Evolutionary conservation across 768 basidiomycete species (phyloP).

Genomic region (Pleurotus platypus): DNA sequence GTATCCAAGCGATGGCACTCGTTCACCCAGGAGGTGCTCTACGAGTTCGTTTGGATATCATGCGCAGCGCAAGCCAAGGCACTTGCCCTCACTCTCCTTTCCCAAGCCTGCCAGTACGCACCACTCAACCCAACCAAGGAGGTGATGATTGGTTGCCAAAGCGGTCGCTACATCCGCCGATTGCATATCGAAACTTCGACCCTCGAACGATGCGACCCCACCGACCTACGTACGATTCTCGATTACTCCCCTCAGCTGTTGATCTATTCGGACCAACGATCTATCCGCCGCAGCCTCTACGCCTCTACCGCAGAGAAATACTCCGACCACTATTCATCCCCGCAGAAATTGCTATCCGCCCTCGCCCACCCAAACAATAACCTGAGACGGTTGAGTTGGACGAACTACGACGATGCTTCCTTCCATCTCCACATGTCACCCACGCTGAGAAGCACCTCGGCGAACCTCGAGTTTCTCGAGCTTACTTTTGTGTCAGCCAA

Average conservation of each 20-base stretch:
- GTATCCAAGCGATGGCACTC: slow-evolving; percentile 57
- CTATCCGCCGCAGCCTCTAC: slow-evolving; percentile 53
- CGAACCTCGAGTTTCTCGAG: slow-evolving; percentile 63
- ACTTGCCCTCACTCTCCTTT: slow-evolving; percentile 27
- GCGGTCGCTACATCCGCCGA: slow-evolving; percentile 53
- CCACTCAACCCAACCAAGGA: slow-evolving; percentile 7
- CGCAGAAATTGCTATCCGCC: slow-evolving; percentile 54
- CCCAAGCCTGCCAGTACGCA: slow-evolving; percentile 8
- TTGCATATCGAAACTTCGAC: slow-evolving; percentile 69
- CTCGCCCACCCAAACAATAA: slow-evolving; percentile 51
- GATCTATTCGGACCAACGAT: slow-evolving; percentile 62
- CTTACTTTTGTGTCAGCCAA: slow-evolving; percentile 55
- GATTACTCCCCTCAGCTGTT: slow-evolving; percentile 58
- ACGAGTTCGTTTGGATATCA: slow-evolving; percentile 70
- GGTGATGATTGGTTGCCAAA: slow-evolving; percentile 19
- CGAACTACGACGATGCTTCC: slow-evolving; percentile 65
- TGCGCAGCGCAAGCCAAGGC: slow-evolving; percentile 46
- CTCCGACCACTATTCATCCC: slow-evolving; percentile 42
- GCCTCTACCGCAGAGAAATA: slow-evolving; percentile 26
- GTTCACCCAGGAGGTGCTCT: slow-evolving; percentile 52
- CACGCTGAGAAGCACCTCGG: slow-evolving; percentile 47
- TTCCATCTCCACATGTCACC: slow-evolving; percentile 53
- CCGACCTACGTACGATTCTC: slow-evolving; percentile 65
- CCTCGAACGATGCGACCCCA: slow-evolving; percentile 61
- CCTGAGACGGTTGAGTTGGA: slow-evolving; percentile 63